Base-by-base conservation (phyloP, 352 stramenopile genomes). In the Globisporangium echinulatum region DNA sequence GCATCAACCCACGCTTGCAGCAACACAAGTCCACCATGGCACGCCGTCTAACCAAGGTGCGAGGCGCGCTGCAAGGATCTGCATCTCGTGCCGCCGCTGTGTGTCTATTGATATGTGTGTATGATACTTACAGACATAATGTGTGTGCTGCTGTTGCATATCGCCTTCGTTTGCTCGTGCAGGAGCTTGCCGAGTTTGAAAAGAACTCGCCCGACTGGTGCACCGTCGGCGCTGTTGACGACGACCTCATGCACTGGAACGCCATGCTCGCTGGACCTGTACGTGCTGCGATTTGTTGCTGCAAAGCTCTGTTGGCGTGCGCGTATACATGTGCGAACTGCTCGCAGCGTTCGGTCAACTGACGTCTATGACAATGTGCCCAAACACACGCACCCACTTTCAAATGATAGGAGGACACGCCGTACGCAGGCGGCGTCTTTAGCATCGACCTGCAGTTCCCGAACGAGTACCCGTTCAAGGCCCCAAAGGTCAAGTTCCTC, bases 401-500 rank as follows among this genome's bases (percentile, higher is more conserved):
- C 25, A 33, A 33, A 44, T 13, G 11, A 17, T 54, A 95, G 86
- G 80, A 95, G 51, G 77, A 89, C 67, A 79, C 88, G 49, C 88
- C 91, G 52, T 97, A 96, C 70, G 75, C 75, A 10, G 87, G 86
- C 4, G 92, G 87, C 56, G 88, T 94, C 58, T 99, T 99, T 64
- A 93, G 89, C 58, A 83, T 99, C 61, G 85, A 98, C 64, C 69
- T 99, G 50, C 79, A 96, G 61, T 98, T 99, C 68, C 95, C 96
- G 0, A 83, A 84, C 11, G 92, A 98, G 64, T 99, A 99, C 69
- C 97, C 97, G 33, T 97, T 98, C 76, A 98, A 97, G 68, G 84
- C 91, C 3, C 90, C 90, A 52, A 94, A 90, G 68, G 85, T 98
- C 47, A 92, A 88, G 53, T 98, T 99, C 63, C 67, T 97, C 46